These are phyloP conservation scores for Auricularia auricula-judae DNA, from an alignment of 768 basidiomycete species.

Conservation along the genomic window DNA sequence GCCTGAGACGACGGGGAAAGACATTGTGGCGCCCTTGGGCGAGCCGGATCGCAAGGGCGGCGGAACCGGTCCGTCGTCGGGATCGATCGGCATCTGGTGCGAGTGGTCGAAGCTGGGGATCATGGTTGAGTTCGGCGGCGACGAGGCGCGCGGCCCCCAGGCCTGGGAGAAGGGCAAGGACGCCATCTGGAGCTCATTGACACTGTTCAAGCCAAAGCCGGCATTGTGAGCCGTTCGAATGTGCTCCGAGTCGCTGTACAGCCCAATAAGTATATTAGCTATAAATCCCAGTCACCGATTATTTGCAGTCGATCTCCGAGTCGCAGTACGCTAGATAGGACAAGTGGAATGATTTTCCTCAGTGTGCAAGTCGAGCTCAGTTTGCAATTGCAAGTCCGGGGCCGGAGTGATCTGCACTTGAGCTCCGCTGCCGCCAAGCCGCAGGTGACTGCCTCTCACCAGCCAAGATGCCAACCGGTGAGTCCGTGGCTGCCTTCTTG, in stretches of 20 bases:
- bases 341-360: no score
- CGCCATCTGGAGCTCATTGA: constrained; percentile 45
- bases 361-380: no score
- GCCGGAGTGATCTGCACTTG: neutral
- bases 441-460: neutral
- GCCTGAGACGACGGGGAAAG: constrained; percentile 53
- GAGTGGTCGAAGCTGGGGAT: constrained; percentile 78
- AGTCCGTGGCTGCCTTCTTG: neutral
- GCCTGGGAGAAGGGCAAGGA: constrained; percentile 85
- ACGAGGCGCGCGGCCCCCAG: constrained; percentile 64
- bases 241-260: no score
- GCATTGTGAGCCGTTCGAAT: no score
- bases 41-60: constrained; percentile 91
- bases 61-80: constrained; percentile 70
- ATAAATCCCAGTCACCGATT: no score
- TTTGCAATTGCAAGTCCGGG: neutral
- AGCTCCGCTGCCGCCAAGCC: neutral
- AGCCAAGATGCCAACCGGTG: neutral
- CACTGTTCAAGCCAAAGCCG: neutral
- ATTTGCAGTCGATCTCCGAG: no score
- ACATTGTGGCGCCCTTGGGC: constrained; percentile 63
- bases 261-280: no score
- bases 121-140: constrained; percentile 80
- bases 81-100: constrained; percentile 87
- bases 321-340: no score